Base-by-base conservation (phyloP, 2,329 filamentous ascomycete genomes). In the Diaporthe destruens region DNA sequence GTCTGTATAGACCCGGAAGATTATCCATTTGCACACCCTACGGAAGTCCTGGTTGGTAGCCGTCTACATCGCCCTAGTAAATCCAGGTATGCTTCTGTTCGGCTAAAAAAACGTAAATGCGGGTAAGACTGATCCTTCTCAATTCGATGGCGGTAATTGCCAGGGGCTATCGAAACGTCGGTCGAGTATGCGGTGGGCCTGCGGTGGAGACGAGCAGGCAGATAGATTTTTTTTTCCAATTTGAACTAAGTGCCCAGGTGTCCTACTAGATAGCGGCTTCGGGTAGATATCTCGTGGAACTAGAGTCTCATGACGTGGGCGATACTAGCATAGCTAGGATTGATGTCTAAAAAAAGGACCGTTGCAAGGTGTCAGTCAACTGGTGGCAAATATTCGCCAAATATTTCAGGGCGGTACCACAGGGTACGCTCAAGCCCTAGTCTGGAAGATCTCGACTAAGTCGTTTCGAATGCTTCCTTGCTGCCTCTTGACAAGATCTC, bases 91-190 rank as follows among this genome's bases (percentile, higher is more conserved):
- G 23, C 6, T 9, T 5, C 34, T 23, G 61, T 53, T 66, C 53
- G 61, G 32, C 61, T 53, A 39, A 66, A 66, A 66, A 66, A 3
- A 25, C 23, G 23, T 18, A 32, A 18, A 39, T 36, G 61, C 61
- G 29, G 44, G 44, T 53, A 23, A 66, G 61, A 66, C 9, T 18
- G n/a, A 66, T 49, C 61, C 44, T 34, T 20, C 29, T 53, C 44
- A 12, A 53, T 9, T 39, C 9, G 5, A 53, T 66, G 29, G 9
- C 61, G 16, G 32, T 36, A 8, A n/a, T 11, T 65, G 16, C 29
- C 20, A 9, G 42, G 39, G 29, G 20, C 14, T 32, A 8, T 39
- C 12, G 61, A 39, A 39, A 39, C 20, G 32, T 53, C 32, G 44
- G 44, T 39, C 61, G 44, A 14, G 61, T 20, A 1, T 25, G 32